These are phyloP conservation scores for Neltuma alba DNA, from an alignment of 306 rosid species.

Conservation along the genomic window DNA sequence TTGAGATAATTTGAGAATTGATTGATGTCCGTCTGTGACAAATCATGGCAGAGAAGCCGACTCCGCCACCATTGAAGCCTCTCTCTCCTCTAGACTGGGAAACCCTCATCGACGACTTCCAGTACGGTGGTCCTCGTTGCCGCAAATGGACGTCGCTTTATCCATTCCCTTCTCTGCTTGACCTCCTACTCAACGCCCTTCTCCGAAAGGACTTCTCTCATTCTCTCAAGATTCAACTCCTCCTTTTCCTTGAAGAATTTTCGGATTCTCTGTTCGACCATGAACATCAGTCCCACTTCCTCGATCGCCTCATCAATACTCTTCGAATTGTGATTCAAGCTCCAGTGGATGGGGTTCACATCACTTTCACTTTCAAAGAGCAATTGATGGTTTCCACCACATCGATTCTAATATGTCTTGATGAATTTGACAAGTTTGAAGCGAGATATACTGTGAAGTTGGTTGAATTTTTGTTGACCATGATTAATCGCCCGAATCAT, in stretches of 20 bases:
- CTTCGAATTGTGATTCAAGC: constrained; percentile 66
- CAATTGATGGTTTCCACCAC: constrained; percentile 82
- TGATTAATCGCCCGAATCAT: constrained; percentile 83
- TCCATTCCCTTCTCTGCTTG: constrained; percentile 52
- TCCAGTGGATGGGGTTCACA: constrained; percentile 56
- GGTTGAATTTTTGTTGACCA: constrained; percentile 67
- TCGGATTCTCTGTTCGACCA: constrained; percentile 47
- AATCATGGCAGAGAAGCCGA: constrained; percentile 57
- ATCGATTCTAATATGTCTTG: constrained; percentile 60
- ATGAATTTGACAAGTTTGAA: constrained; percentile 31
- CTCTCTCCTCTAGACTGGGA: constrained; percentile 84
- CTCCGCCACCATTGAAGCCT: constrained; percentile 47
- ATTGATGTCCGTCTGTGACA: constrained; percentile 7
- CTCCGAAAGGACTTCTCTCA: constrained; percentile 73
- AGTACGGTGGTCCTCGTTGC: constrained; percentile 58
- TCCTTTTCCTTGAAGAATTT: constrained; percentile 84
- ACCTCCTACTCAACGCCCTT: constrained; percentile 66
- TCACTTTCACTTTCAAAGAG: constrained; percentile 69
- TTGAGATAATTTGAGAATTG: not conserved
- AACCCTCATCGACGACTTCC: constrained; percentile 79
- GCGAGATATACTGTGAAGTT: constrained; percentile 41
- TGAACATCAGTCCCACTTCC: not conserved
- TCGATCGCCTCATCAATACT: constrained; percentile 63
- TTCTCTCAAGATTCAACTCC: constrained; percentile 61
- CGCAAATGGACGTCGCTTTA: constrained; percentile 55